phyloP scores from a whole-genome alignment of 2,329 filamentous ascomycete species.

The Neopestalotiopsis sp. region DNA sequence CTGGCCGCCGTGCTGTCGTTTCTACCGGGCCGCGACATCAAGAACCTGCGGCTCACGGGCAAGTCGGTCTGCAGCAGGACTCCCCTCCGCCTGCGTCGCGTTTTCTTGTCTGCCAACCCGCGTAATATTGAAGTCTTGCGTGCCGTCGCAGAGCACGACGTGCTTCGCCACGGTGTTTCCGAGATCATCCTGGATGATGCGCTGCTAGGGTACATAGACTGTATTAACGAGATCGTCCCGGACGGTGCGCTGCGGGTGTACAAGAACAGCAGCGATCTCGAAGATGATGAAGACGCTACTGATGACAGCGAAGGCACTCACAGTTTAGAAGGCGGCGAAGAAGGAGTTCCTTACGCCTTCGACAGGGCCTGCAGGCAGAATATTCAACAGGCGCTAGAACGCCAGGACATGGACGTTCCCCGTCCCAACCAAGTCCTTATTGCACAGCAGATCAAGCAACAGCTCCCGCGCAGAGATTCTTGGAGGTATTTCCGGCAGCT shows the following conservation, averaged over 20 bases:
- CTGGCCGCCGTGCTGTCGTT: too few species aligned
- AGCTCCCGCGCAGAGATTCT: background rate
- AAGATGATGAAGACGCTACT: background rate
- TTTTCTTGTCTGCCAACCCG: slow-evolving; percentile 48
- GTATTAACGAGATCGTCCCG: slow-evolving; percentile 46
- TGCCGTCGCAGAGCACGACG: slow-evolving; percentile 41
- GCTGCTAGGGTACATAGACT: slow-evolving; percentile 10
- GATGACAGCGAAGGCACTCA: too few species aligned
- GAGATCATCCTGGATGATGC: slow-evolving; percentile 49
- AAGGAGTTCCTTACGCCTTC: too few species aligned
- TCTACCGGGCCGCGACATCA: slow-evolving; percentile 33
- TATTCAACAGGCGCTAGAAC: too few species aligned
- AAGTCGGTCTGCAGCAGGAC: slow-evolving; percentile 21
- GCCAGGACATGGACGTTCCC: too few species aligned
- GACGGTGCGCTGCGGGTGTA: slow-evolving; percentile 34
- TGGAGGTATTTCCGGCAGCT: slow-evolving; percentile 40
- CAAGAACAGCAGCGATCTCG: background rate
- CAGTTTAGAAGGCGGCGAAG: too few species aligned
- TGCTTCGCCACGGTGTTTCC: slow-evolving; percentile 34
- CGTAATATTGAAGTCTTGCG: slow-evolving; percentile 43
- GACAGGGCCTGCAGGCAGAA: too few species aligned
- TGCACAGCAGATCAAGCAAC: background rate
- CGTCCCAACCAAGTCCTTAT: too few species aligned
- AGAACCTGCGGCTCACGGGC: slow-evolving; percentile 33
- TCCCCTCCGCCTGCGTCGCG: slow-evolving; percentile 36